Evolutionary conservation across 148 eudicot genomes (phyloP), one percentile per base, ranked within the genome.

Genomic region (Rhododendron ovatum): DNA sequence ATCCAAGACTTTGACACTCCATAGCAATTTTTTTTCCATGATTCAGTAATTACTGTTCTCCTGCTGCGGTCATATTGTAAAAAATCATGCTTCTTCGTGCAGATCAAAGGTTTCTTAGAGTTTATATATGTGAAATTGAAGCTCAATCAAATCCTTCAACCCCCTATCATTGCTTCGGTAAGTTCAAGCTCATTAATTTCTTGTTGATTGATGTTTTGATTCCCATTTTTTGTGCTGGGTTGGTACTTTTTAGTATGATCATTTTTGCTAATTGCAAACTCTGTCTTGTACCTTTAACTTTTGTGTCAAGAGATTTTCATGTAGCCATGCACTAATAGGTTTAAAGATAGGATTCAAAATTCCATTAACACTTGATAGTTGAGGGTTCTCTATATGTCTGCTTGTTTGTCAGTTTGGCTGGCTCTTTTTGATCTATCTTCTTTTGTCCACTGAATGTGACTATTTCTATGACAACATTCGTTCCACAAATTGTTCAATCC

Each of bases 91-190:
- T 83, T n/a, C 75, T 85, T 87, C 26, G 55, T 89, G 92, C 95
- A 97, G 99, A 82, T 97, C 24, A 93, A 88, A 87, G 86, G 85
- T 84, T 85, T 97, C 80, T 48, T 94, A 63, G 84, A 88, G 63
- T 91, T 89, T 92, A 48, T 95, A 43, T 97, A 92, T 88, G 92
- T 93, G 87, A 97, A 93, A 88, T 87, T 97, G 91, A 97, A 94
- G 94, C 96, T 97, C 84, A 93, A 97, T 90, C 99, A 94, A 89
- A 89, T 95, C 79, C 83, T 97, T 87, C 99, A 97, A 86, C 99
- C 99, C 74, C 98, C 99, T 55, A 97, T 97, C 76, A 92, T 95
- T 89, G 99, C 99, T 82, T 95, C 99, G 26, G 99, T 97, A 92
- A 89, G 98, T 92, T 83, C 63, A 81, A 84, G 50, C 74, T 82